These are phyloP conservation scores for Dendrothele bispora DNA, from an alignment of 768 basidiomycete species.

Conservation along the genomic window DNA sequence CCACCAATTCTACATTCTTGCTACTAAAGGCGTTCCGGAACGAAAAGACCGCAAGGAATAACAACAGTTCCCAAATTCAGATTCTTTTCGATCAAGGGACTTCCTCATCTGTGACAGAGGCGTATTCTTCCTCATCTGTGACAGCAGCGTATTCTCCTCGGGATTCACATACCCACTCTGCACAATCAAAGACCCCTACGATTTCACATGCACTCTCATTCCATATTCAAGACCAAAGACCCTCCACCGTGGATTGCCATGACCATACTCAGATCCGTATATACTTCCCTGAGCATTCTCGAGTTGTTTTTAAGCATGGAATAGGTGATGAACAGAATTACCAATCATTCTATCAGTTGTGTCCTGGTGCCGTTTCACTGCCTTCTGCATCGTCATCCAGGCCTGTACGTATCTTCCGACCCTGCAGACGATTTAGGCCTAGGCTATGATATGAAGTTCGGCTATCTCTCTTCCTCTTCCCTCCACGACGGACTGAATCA, in stretches of 20 bases:
- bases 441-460: conserved; percentile 84
- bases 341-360: conserved; percentile 98
- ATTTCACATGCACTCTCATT: too few species aligned
- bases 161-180: too few species aligned
- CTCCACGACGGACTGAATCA: too few species aligned
- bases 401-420: too few species aligned
- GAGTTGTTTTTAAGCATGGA: conserved; percentile 95
- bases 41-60: conserved; percentile 98
- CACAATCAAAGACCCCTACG: too few species aligned
- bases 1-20: conserved; percentile 98
- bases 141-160: too few species aligned
- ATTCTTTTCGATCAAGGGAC: conserved; percentile 98
- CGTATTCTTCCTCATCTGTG: too few species aligned
- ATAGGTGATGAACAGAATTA: conserved; percentile 99
- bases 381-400: conserved; percentile 39
- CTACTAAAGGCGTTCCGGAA: conserved; percentile 98
- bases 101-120: too few species aligned
- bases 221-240: too few species aligned
- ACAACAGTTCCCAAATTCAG: conserved; percentile 99
- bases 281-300: conserved; percentile 94
- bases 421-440: conserved; percentile 93
- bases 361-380: conserved; percentile 95
- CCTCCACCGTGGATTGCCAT: too few species aligned
- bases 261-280: conserved; percentile 97
- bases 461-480: conserved; percentile 84